Base-by-base conservation (phyloP, 2,329 filamentous ascomycete species). In the Colletotrichum trifolii region DNA sequence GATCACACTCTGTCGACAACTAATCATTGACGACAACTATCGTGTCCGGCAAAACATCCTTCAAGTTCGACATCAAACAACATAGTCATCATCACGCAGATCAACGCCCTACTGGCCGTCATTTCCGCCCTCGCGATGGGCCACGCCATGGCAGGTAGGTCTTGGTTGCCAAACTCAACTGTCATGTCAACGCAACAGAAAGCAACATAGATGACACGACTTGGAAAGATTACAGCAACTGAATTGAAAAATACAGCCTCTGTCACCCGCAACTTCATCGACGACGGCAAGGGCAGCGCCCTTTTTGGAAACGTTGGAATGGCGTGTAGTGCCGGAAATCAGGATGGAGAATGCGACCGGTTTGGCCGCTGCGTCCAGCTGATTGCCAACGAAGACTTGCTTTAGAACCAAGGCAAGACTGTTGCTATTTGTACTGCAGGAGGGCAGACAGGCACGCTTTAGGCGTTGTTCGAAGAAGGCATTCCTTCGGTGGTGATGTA, bases 281-380 rank as follows among this genome's bases (percentile, higher is more conserved):
- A 66, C 48, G 50, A 66, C 34, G 60, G 64, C 15, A 57, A 63
- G 43, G 64, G 59, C 13, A 50, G 46, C 10, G 53, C 59, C 8
- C 64, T 66, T 12, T 63, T 66, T 15, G 59, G 64, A 13, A 66
- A 66, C 12, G 53, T 11, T 1, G 58, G 63, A 7, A 57, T 2
- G 2, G 58, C 63, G 11, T 66, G 58, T 53, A 56, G 58, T 10
- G 63, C 58, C 8, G 63, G 63, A 5, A 42, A 15, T 17, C 10
- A 62, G 2, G 63, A 66, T 4, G 63, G 63, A 35, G 58, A 66
- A 11, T 66, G 63, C 36, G 63, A 66, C 43, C 53, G 35, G 2
- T 66, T 66, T 11, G 63, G 63, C 5, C 58, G 54, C 11, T 66
- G 63, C 11, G 58, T 57, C 0, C 63, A 66, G 47, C 17, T 43